Base-by-base conservation (phyloP, 345 rosid genomes). In the Dipteronia sinensis region DNA sequence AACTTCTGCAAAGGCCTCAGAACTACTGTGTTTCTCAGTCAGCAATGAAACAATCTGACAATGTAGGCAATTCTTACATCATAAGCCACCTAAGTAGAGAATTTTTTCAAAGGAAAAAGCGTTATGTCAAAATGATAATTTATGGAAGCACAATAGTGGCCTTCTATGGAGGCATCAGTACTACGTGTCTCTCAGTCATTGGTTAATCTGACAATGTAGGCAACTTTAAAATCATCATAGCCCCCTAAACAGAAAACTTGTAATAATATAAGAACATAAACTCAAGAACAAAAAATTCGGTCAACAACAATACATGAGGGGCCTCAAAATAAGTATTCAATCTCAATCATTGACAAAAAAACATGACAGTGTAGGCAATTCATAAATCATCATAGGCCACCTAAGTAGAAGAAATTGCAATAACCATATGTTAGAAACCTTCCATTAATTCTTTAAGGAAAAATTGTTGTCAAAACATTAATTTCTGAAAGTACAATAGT, bases 131-230 rank as follows among this genome's bases (percentile, higher is more conserved):
- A 2, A 15, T 15, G 12, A 10, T 15, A 8, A 29, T 34, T 31
- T 65, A 10, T 19, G 44, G 20, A 58, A 34, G 46, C 51, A 16
- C 12, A 40, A 42, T 42, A 42, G 46, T 9, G 46, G 46, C 10
- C 2, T 42, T 42, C 46, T 11, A 42, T 46, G 29, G 69, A 74
- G 78, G 63, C 53, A 38, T 76, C 72, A 42, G 46, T 34, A 34
- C 65, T 34, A 15, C 65, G 29, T 10, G 34, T 75, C 16, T 65
- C 53, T 66, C 65, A 4, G 51, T 75, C 72, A 75, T 19, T 17
- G 27, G 25, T 63, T 11, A 51, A 65, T 75, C 71, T 10, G 77
- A 65, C 71, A 13, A 75, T 65, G 77, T 76, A 67, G 78, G 78
- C 78, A 67, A 63, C 46, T 46, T 13, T 62, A 15, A 0, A 67